Conservation (phyloP, 768 basidiomycete species). For the Mycena pura region DNA sequence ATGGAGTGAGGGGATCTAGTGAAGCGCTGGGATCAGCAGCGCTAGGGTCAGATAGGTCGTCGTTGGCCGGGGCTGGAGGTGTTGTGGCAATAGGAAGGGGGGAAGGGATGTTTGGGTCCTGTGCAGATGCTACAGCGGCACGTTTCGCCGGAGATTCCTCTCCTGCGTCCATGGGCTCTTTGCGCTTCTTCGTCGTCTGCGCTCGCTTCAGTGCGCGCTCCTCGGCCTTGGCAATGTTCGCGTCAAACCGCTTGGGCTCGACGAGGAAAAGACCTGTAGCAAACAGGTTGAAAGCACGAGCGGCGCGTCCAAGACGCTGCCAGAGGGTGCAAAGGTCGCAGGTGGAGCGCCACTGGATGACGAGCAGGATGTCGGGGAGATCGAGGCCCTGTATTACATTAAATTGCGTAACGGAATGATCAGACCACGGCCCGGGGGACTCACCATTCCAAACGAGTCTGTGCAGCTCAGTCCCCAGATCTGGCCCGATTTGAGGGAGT, state of each 20-base stretch:
- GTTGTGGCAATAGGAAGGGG: background rate
- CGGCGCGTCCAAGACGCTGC: slow-evolving; percentile 37
- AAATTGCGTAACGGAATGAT: background rate
- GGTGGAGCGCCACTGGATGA: slow-evolving; percentile 35
- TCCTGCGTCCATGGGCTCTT: background rate
- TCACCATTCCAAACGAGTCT: slow-evolving; percentile 35
- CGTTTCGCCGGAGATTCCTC: background rate
- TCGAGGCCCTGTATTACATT: slow-evolving; percentile 35
- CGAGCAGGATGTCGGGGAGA: slow-evolving; percentile 32
- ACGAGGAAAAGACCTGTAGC: slow-evolving; percentile 25
- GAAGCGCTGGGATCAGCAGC: no score
- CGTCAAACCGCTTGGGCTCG: slow-evolving; percentile 28
- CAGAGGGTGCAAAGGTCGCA: slow-evolving; percentile 29
- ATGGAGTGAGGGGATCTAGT: background rate
- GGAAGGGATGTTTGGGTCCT: background rate
- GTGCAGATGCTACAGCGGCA: background rate
- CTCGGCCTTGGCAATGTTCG: slow-evolving; percentile 18
- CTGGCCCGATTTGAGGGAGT: slow-evolving; percentile 18
- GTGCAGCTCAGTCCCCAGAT: slow-evolving; percentile 32
- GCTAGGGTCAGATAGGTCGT: no score
- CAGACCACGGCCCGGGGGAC: background rate
- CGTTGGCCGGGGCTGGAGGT: background rate
- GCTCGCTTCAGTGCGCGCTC: background rate
- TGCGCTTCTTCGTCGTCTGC: background rate
- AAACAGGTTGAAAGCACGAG: background rate